phyloP scores from a whole-genome alignment of 495 filamentous ascomycete species.

The Daldinia vernicosa region DNA sequence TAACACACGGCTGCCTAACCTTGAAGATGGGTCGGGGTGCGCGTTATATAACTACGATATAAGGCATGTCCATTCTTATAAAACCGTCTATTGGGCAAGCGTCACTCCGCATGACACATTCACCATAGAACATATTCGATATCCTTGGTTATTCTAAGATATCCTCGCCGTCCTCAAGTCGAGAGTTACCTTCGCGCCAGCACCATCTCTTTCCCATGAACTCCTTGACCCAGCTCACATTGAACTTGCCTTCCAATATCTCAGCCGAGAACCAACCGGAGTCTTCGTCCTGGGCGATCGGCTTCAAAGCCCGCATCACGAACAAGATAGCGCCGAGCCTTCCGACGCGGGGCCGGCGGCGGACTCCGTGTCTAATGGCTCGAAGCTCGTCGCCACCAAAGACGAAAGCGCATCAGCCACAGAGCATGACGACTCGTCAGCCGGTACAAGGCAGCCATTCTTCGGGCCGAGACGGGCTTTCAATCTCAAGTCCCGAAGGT shows the following conservation, averaged over 20 bases:
- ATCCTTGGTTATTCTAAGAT: not conserved
- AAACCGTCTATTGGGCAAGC: not conserved
- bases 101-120: not conserved
- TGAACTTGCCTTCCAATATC: not conserved
- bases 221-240: not conserved
- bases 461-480: not conserved
- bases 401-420: not conserved
- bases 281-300: not conserved
- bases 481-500: not conserved
- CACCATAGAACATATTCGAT: too few species aligned
- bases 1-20: not conserved
- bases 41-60: not conserved
- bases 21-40: not conserved
- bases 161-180: not conserved
- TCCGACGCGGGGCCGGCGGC: not conserved
- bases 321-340: not conserved
- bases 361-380: not conserved
- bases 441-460: not conserved
- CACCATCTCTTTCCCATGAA: constrained; percentile 1
- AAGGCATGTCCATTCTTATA: not conserved
- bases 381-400: not conserved
- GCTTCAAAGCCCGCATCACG: not conserved
- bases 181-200: not conserved
- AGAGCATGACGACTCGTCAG: not conserved
- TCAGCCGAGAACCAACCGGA: not conserved